These are phyloP conservation scores for Dacryopinax spathularia DNA, from an alignment of 768 basidiomycete genomes.

Conservation along the genomic window DNA sequence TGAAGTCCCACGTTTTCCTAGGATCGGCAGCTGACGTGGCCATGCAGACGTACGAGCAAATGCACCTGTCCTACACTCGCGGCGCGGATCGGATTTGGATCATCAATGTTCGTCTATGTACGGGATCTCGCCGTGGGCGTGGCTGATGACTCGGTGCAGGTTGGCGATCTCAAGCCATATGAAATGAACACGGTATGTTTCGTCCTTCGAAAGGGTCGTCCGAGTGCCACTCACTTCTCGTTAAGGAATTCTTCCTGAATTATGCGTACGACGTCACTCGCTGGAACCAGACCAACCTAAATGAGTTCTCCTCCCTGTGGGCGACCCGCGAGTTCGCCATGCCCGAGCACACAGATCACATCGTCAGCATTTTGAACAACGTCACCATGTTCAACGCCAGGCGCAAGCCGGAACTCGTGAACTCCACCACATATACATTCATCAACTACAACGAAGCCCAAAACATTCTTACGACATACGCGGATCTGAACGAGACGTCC, in stretches of 20 bases:
- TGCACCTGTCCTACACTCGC: slow-evolving; percentile 48
- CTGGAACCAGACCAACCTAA: slow-evolving; percentile 42
- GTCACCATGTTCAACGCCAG: slow-evolving; percentile 43
- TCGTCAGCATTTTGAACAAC: slow-evolving; percentile 42
- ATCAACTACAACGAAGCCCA: slow-evolving; percentile 58
- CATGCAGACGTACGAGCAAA: slow-evolving; percentile 53
- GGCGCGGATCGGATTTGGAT: slow-evolving; percentile 51
- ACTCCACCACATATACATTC: slow-evolving; percentile 46
- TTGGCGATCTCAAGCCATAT: slow-evolving; percentile 62
- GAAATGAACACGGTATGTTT: slow-evolving; percentile 26
- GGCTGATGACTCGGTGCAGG: not conserved
- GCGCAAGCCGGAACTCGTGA: slow-evolving; percentile 52
- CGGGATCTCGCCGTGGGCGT: not conserved
- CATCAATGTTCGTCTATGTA: slow-evolving; percentile 35
- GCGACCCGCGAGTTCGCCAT: slow-evolving; percentile 49
- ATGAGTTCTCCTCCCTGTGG: slow-evolving; percentile 41
- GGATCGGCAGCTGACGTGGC: no score
- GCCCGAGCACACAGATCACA: slow-evolving; percentile 27
- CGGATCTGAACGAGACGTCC: slow-evolving; percentile 34
- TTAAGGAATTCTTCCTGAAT: slow-evolving; percentile 45
- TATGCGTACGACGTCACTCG: slow-evolving; percentile 45
- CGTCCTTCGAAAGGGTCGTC: not conserved
- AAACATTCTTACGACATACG: slow-evolving; percentile 38
- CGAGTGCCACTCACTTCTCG: not conserved
- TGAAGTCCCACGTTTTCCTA: no score